Evolutionary conservation across 768 basidiomycete genomes (phyloP).

Genomic region (Kwoniella sp.): DNA sequence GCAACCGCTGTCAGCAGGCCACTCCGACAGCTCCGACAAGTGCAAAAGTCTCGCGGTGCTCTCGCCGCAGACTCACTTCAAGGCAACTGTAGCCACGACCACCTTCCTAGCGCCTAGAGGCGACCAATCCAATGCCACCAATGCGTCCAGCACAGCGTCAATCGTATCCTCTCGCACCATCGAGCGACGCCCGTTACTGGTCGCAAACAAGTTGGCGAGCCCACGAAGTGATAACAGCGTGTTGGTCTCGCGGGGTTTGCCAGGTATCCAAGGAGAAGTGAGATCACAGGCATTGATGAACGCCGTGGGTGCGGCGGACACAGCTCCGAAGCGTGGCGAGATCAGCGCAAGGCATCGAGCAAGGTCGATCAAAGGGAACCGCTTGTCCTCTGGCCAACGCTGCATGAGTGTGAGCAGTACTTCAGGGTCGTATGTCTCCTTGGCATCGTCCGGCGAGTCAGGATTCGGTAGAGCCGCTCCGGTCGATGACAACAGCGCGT

Average conservation of each 20-base stretch:
- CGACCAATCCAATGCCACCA: conserved; percentile 57
- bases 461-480: conserved; percentile 22
- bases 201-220: conserved; percentile 70
- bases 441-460: conserved; percentile 13
- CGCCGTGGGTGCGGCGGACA: conserved; percentile 58
- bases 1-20: conserved; percentile 9
- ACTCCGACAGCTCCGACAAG: not conserved
- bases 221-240: conserved; percentile 72
- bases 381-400: conserved; percentile 43
- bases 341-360: conserved; percentile 68
- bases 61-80: conserved; percentile 65
- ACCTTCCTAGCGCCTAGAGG: conserved; percentile 69
- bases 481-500: conserved; percentile 24
- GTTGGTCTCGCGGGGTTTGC: conserved; percentile 78
- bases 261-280: conserved; percentile 56
- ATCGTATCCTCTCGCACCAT: conserved; percentile 25
- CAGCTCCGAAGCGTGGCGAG: conserved; percentile 56
- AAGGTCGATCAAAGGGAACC: conserved; percentile 66
- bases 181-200: conserved; percentile 32
- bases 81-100: conserved; percentile 71
- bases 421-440: conserved; percentile 29
- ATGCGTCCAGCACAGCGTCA: conserved; percentile 48
- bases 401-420: conserved; percentile 17
- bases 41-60: not conserved
- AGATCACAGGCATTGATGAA: conserved; percentile 69